Evolutionary conservation across 352 stramenopile species (phyloP), one percentile per base, ranked within the genome.

Genomic region (Phytophthora rubi): DNA sequence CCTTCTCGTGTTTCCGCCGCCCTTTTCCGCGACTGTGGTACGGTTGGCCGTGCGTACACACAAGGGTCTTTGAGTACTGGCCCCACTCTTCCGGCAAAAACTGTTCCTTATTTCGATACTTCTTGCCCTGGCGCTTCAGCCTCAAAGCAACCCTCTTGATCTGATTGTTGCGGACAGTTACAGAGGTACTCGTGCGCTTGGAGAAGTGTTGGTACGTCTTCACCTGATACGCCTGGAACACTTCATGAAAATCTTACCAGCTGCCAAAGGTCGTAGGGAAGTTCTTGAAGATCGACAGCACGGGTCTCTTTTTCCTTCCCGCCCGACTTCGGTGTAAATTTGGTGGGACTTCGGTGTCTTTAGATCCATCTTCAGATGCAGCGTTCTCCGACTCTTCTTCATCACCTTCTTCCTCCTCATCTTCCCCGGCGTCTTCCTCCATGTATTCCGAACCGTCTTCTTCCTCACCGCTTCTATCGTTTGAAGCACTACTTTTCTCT

Each of bases 151-250:
- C 21, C 12, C 6, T 18, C 9, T 28, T 6, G 7, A 62, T 58
- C 6, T 62, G 55, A 28, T 56, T 44, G 21, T 62, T 68, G 2
- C 42, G 53, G 13, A 12, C 30, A 16, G 18, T 16, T 2, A 68
- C 32, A 3, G 61, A 62, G 1, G 39, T 68, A 42, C 61, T 62
- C 0, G 53, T 68, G 9, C 53, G 32, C 7, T 32, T 54, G 6
- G 62, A 62, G 48, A 69, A 69, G 3, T 57, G 62, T n/a, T 62
- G 62, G n/a, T 53, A 69, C 5, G 33, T 69, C 0, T 49, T n/a
- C 15, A 8, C 18, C 33, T 69, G 30, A 30, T 58, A 69, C 4
- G 23, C 7, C 2, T 69, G n/a, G 35, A 69, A 62, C 0, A 30
- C 45, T 16, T 30, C 6, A 15, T 62, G 28, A 45, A 69, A 69